Evolutionary conservation across 2,329 filamentous ascomycete genomes (phyloP).

Genomic region (Fusarium marasasianum): DNA sequence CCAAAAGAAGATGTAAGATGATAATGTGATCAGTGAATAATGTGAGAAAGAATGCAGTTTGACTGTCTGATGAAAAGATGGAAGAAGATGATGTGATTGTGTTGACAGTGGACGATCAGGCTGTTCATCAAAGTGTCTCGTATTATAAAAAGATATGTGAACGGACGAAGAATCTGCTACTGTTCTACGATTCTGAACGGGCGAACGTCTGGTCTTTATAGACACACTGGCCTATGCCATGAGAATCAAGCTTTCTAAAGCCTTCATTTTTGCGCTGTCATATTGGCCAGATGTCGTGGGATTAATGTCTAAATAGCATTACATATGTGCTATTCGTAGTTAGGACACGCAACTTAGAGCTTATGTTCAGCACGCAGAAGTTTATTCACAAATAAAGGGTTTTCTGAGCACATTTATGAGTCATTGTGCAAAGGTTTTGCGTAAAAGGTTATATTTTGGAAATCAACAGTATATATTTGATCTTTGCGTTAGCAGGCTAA

Average conservation of each 20-base stretch:
- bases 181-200: neutral
- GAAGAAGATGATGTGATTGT: too few species aligned
- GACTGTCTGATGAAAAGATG: too few species aligned
- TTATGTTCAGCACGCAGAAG: neutral
- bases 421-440: fast-evolving
- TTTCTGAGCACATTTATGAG: neutral
- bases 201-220: neutral
- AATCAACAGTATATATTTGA: fast-evolving
- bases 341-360: neutral
- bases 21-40: too few species aligned
- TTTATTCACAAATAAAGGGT: neutral
- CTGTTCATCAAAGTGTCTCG: neutral
- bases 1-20: too few species aligned
- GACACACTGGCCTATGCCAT: neutral
- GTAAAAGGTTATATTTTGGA: neutral
- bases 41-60: neutral
- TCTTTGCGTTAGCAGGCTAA: neutral
- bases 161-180: neutral
- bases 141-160: fast-evolving
- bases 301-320: neutral
- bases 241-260: neutral
- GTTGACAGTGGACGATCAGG: neutral
- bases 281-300: neutral
- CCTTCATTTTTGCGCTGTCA: neutral
- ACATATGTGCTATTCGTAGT: fast-evolving